Percentiles rank a stretch among this genome's conserved stretches.
phyloP scores from a whole-genome alignment of 2,329 filamentous ascomycete species.

The Pseudogymnoascus sp. region DNA sequence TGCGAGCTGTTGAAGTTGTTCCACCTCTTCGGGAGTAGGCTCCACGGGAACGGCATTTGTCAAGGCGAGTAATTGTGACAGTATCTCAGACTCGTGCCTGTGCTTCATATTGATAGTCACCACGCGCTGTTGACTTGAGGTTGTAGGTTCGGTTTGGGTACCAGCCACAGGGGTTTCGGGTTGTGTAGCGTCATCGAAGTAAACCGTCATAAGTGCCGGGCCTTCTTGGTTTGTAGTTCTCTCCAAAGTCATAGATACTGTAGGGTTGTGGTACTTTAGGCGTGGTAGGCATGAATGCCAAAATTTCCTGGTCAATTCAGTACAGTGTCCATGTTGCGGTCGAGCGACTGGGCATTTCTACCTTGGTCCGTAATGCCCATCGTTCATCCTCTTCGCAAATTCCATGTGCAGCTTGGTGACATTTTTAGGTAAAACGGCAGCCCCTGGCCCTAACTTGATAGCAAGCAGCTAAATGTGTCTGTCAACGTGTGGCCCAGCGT shows the following conservation, averaged over 20 bases:
- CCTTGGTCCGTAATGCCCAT: constrained; percentile 69
- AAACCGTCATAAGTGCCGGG: constrained; percentile 58
- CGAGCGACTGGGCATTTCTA: constrained; percentile 33
- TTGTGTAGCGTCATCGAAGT: constrained; percentile 44
- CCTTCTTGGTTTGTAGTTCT: constrained; percentile 52
- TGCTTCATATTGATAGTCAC: constrained; percentile 56
- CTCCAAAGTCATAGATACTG: constrained; percentile 74
- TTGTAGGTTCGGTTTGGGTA: constrained; percentile 33
- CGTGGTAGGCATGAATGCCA: constrained; percentile 76
- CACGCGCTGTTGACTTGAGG: constrained; percentile 35
- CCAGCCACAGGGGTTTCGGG: constrained; percentile 36
- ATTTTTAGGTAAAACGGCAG: constrained; percentile 70
- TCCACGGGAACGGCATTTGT: constrained; percentile 54
- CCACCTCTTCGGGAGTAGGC: constrained; percentile 53
- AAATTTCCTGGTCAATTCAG: constrained; percentile 62
- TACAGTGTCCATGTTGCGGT: neutral
- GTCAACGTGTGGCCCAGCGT: constrained; percentile 17
- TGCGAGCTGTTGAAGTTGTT: constrained; percentile 51
- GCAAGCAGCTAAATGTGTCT: constrained; percentile 53
- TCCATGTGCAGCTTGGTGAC: constrained; percentile 70
- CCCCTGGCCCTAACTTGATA: constrained; percentile 75
- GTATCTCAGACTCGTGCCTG: constrained; percentile 54
- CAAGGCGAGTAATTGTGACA: constrained; percentile 54
- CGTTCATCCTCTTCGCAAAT: constrained; percentile 55
- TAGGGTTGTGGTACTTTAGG: constrained; percentile 91